Evolutionary conservation across 2,329 filamentous ascomycete genomes (phyloP), one percentile per base, ranked within the genome.

Genomic region (Amauroascus niger): DNA sequence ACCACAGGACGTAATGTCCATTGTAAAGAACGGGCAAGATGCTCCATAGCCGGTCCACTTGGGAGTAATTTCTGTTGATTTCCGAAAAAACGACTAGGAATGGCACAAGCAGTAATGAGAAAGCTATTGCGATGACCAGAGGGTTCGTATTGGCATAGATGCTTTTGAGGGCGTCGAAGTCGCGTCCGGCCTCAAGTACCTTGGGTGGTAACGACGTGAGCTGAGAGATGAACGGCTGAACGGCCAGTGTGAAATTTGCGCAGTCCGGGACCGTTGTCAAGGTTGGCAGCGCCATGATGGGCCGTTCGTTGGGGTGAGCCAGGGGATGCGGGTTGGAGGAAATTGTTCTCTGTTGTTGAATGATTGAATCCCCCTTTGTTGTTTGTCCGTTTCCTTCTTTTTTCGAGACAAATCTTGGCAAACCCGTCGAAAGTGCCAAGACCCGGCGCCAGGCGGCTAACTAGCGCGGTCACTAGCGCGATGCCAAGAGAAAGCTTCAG

Each of bases 51-150:
- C 93, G 82, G 69, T 98, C 93, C 40, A 98, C 84, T 71, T 98
- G 93, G n/a, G 90, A 96, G 69, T 90, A 96, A 70, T 98, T 98
- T 64, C 79, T 80, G 71, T 94, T 97, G 72, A 88, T 71, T 69
- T 97, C 91, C 0, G 89, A 87, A 4, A 82, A 74, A 30, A 91
- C 64, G 22, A 95, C 74, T 63, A 94, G 86, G 26, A 93, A 64
- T 4, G 78, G 78, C 1, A 82, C 82, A n/a, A 95, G 69, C 39
- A 82, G 76, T 16, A 95, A 62, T 2, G 87, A 85, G 51, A 87
- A 79, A 0, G 81, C 84, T 59, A 94, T 77, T 2, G 81, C 86
- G 0, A 81, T 83, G 26, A 95, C 77, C 40, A 95, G 74, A 0
- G 93, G 93, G 66, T 98, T 97, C 16, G 91, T 97, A 46, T 82